Conservation (phyloP, 208 protist species). For the Acanthamoeba lenticulata region DNA sequence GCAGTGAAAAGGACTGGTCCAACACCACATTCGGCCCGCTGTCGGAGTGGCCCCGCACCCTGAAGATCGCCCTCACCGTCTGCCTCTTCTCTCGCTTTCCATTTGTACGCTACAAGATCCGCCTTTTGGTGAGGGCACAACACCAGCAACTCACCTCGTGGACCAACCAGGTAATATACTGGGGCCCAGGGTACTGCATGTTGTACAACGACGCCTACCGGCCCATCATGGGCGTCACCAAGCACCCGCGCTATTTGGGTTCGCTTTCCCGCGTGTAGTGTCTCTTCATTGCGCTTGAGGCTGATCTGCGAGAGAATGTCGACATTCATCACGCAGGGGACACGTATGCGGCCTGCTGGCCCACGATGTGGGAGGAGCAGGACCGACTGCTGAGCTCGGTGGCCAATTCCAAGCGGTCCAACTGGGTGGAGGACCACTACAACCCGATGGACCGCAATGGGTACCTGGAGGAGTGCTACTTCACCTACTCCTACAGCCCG, state of each 20-base stretch:
- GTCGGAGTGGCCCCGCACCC: conserved; percentile 13
- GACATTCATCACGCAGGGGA: neutral
- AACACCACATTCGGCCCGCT: conserved; percentile 1
- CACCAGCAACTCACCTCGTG: neutral
- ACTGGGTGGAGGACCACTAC: neutral
- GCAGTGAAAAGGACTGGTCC: conserved; percentile 29
- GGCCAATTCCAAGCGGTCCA: neutral
- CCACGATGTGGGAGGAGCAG: neutral
- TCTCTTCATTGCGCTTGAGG: no score
- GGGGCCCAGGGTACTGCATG: neutral
- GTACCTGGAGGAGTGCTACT: conserved; percentile 46
- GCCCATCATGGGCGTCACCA: neutral
- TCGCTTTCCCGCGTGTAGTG: neutral
- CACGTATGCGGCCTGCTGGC: neutral
- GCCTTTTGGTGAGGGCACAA: no score
- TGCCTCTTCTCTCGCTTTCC: conserved; percentile 27
- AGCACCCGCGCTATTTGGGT: conserved; percentile 14
- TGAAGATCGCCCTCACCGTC: conserved; percentile 8
- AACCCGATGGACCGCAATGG: neutral
- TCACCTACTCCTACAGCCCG: conserved; percentile 56
- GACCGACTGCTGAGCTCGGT: neutral
- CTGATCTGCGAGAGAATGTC: neutral
- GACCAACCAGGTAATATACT: neutral
- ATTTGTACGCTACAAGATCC: neutral
- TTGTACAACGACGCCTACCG: conserved; percentile 50